phyloP scores from a whole-genome alignment of 2,329 filamentous ascomycete genomes.

The Aspergillus caelatus region DNA sequence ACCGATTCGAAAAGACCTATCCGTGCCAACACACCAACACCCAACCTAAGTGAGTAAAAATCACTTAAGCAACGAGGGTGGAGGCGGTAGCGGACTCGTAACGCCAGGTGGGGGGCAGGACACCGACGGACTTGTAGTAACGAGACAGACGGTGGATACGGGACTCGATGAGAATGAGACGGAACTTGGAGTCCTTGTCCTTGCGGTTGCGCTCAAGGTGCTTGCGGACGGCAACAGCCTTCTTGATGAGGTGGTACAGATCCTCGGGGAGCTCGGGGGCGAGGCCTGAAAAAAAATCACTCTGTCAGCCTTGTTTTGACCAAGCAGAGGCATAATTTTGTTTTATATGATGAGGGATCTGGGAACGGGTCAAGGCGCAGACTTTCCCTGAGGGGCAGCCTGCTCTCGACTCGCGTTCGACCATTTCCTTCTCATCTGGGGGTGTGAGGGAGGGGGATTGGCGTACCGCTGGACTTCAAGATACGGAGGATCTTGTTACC shows the following conservation, averaged over 20 bases:
- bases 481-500: slow-evolving; percentile 99
- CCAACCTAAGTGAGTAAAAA: background rate
- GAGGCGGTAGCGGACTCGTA: slow-evolving; percentile 97
- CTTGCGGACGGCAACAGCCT: slow-evolving; percentile 99
- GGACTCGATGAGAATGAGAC: slow-evolving; percentile 99
- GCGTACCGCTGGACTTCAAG: slow-evolving; percentile 93
- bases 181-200: slow-evolving; percentile 99
- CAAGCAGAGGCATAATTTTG: slow-evolving; percentile 76
- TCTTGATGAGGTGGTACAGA: slow-evolving; percentile 99
- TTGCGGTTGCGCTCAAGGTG: slow-evolving; percentile 99
- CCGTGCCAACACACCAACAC: slow-evolving; percentile 2
- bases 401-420: background rate
- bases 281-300: slow-evolving; percentile 86
- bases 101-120: slow-evolving; percentile 89
- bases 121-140: slow-evolving; percentile 97
- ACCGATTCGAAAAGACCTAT: slow-evolving; percentile 1
- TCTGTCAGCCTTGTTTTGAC: slow-evolving; percentile 81
- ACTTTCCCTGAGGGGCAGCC: background rate
- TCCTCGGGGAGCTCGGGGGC: slow-evolving; percentile 99
- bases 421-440: slow-evolving; percentile 27
- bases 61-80: slow-evolving; percentile 82
- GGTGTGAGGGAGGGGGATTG: slow-evolving; percentile 26
- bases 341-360: background rate
- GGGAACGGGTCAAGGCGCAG: background rate
- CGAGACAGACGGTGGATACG: slow-evolving; percentile 99